Base-by-base conservation (phyloP, 306 rosid species). In the Vachellia collinsii region DNA sequence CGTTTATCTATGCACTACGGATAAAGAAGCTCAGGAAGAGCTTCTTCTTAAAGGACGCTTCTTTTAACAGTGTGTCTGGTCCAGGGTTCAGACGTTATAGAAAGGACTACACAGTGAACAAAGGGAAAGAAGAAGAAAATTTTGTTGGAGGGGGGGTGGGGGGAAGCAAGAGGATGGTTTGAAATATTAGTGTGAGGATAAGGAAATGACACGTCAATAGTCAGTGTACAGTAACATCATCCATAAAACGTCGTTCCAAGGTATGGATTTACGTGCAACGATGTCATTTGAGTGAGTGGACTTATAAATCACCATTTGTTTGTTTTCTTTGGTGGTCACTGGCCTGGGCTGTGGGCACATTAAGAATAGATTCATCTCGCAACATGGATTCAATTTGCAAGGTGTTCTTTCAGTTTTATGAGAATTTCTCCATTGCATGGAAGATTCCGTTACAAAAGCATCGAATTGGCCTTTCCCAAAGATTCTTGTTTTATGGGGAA, bases 181-280 rank as follows among this genome's bases (percentile, higher is more conserved):
- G 88, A 88, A 86, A 81, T 64, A 36, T 16, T 34, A 83, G 88
- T 71, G 14, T 90, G 81, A 89, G 98, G 97, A 89, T 75, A 69
- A 51, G 80, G 86, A 56, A 5, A 64, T 64, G 44, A 5, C 70
- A 64, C 70, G 70, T 64, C 70, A 64, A 11, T 2, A 34, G 6
- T 7, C 10, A 34, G 6, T 13, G 70, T 37, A 64, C 11, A 16
- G 44, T 36, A 37, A 5, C 11, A 64, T 64, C 10, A 64, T 36
- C 70, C 44, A 36, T 36, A 37, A 64, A 36, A 5, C 44, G 23
- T 13, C 20, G 5, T 64, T 36, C 16, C 11, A 63, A 34, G 69
- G 43, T 63, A 34, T 63, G 20, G 20, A 12, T 61, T 14, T 63
- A 5, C 42, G 7, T 6, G 39, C n/a, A 63, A 34, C 14, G n/a